Conservation (phyloP, 306 rosid genomes). For the Cucumis hystrix region DNA sequence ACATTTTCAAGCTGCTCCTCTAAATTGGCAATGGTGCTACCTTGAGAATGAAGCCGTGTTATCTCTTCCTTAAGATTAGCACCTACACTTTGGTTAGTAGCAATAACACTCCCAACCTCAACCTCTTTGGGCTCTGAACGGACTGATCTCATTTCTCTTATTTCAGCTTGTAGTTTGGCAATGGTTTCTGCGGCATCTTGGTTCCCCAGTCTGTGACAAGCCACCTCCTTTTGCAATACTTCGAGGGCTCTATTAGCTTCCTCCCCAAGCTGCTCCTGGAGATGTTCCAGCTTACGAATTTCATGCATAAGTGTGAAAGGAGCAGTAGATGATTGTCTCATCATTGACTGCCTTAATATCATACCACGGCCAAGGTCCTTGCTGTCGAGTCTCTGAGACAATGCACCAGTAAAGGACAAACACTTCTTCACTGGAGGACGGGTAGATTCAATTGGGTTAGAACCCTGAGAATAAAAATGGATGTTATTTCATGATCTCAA, state of each 20-base stretch:
- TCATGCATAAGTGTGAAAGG: constrained; percentile 98
- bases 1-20: constrained; percentile 99
- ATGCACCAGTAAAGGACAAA: constrained; percentile 62
- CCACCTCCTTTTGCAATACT: constrained; percentile 94
- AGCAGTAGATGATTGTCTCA: constrained; percentile 91
- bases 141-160: constrained; percentile 76
- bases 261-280: constrained; percentile 96
- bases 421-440: constrained; percentile 70
- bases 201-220: constrained; percentile 94
- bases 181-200: constrained; percentile 99
- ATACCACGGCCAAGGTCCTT: constrained; percentile 35
- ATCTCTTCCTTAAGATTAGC: constrained; percentile 98
- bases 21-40: constrained; percentile 89
- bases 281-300: constrained; percentile 97
- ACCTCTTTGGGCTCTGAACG: constrained; percentile 47
- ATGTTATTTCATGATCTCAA: background rate
- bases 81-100: constrained; percentile 72
- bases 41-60: constrained; percentile 94
- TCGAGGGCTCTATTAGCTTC: constrained; percentile 96
- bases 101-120: constrained; percentile 61
- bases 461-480: constrained; percentile 30
- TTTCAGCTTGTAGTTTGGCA: constrained; percentile 91
- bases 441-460: constrained; percentile 42
- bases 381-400: constrained; percentile 31
- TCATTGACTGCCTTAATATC: constrained; percentile 74